These are phyloP conservation scores for Suillus paluster DNA, from an alignment of 768 basidiomycete genomes.

Conservation along the genomic window DNA sequence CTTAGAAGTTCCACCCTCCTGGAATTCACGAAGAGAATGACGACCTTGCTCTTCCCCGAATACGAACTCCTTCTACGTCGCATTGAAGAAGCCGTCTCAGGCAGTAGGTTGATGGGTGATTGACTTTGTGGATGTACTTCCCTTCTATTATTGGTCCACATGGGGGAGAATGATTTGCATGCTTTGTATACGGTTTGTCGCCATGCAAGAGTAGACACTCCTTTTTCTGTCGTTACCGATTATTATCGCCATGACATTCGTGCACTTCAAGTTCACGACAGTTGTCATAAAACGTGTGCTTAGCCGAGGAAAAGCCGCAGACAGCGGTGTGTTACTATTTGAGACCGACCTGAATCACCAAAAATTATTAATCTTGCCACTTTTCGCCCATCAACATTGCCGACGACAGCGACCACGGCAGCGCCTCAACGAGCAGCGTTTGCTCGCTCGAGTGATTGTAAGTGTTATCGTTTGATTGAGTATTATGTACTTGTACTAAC, in stretches of 20 bases:
- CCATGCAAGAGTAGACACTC: not conserved
- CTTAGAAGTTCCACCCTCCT: constrained; percentile 22
- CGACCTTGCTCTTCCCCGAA: constrained; percentile 31
- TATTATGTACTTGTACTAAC: no score
- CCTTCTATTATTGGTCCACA: not conserved
- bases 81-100: constrained; percentile 5
- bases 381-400: not conserved
- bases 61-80: constrained; percentile 23
- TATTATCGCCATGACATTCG: constrained; percentile 1
- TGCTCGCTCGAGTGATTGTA: constrained; percentile 4
- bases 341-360: not conserved
- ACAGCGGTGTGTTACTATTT: no score
- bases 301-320: no score
- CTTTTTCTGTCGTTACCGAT: not conserved
- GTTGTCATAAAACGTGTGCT: not conserved
- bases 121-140: not conserved
- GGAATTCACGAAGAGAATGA: constrained; percentile 28
- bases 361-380: not conserved
- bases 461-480: not conserved
- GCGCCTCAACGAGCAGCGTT: not conserved
- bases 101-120: constrained; percentile 10
- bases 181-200: not conserved
- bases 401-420: not conserved
- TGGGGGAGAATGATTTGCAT: not conserved
- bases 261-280: not conserved